Base-by-base conservation (phyloP, 495 filamentous ascomycete species). In the Aspergillus incahuasiensis region DNA sequence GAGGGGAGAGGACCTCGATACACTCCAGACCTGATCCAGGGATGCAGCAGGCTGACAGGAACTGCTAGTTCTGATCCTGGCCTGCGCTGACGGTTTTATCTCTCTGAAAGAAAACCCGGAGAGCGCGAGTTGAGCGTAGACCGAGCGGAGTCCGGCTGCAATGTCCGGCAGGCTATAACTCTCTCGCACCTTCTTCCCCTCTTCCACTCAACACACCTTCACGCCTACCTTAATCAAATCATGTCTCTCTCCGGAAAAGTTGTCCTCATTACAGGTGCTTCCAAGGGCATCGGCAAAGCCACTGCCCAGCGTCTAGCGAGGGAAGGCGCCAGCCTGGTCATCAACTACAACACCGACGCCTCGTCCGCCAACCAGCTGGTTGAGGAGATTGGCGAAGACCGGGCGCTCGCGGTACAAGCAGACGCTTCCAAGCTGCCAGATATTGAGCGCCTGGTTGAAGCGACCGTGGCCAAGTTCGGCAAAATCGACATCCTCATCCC, bases 201-300 rank as follows among this genome's bases (percentile, higher is more conserved):
- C 13, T 35, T 11, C 13, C 9, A 5, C 13, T 35, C 34, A 35
- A 35, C 34, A 11, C 34, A n/a, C n/a, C n/a, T n/a, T n/a, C 7
- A 35, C 25, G 25, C 13, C 34, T 35, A 35, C n/a, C n/a, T 28
- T 1, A n/a, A 30, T 15, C 24, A 15, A 3, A 30, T n/a, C 24
- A 57, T 57, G 55, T 52, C 55, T 8, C 56, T 58, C 39, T 2
- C 50, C 24, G 49, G 51, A 16, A 53, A 54, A 43, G 46, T 54
- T 35, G 68, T 74, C 57, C 61, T 81, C 21, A 71, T 81, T 50
- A 82, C 79, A 6, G 79, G 79, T 11, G 78, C 77, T 15, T 76
- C 71, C n/a, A 76, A 70, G 39, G 79, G 80, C 48, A 82, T 83
- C 54, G 80, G 80, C 54, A 48, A 53, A 34, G 77, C 78, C 6